These are phyloP conservation scores for Rhizophagus sp. DNA, from an alignment of 192 early-diverging fungal genomes.

Conservation along the genomic window DNA sequence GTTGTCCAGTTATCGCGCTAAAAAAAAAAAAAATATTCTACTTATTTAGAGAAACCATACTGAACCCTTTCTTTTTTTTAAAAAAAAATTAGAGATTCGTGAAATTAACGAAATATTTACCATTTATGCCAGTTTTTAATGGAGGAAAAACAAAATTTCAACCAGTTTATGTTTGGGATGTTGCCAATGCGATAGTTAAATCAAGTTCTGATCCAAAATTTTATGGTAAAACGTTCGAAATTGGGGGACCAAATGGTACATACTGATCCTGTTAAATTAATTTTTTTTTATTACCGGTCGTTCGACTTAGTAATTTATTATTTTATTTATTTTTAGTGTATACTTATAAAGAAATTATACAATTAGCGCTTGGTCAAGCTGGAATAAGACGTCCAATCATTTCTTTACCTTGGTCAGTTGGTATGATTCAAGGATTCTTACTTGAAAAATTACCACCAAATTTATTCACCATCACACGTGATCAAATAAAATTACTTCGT, in stretches of 20 bases:
- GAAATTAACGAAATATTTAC: conserved; percentile 33
- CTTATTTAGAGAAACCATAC: too few relatives aligned
- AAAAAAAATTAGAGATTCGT: conserved; percentile 34
- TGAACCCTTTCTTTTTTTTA: not conserved
- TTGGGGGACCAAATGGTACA: conserved; percentile 35
- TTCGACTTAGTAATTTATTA: not conserved
- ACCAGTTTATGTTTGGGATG: conserved; percentile 39
- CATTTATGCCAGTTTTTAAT: conserved; percentile 38
- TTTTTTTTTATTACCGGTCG: not conserved
- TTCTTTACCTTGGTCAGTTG: conserved; percentile 35
- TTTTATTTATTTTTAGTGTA: conserved; percentile 24
- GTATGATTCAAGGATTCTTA: conserved; percentile 34
- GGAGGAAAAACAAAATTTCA: conserved; percentile 38
- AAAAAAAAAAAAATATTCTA: too few relatives aligned
- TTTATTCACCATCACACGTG: conserved; percentile 37
- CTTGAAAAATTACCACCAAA: conserved; percentile 39
- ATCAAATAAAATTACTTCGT: conserved; percentile 33
- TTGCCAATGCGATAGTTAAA: conserved; percentile 27
- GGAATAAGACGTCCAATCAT: conserved; percentile 34
- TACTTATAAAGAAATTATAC: conserved; percentile 35
- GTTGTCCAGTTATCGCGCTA: too few relatives aligned
- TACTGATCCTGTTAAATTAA: not conserved
- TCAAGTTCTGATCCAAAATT: not conserved
- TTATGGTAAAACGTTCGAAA: conserved; percentile 32
- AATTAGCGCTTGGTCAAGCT: conserved; percentile 32